A percentile compares a stretch with the other conserved stretches of the same genome.
Conservation (phyloP, 2,329 filamentous ascomycete species). For the Fusarium guadeloupense region DNA sequence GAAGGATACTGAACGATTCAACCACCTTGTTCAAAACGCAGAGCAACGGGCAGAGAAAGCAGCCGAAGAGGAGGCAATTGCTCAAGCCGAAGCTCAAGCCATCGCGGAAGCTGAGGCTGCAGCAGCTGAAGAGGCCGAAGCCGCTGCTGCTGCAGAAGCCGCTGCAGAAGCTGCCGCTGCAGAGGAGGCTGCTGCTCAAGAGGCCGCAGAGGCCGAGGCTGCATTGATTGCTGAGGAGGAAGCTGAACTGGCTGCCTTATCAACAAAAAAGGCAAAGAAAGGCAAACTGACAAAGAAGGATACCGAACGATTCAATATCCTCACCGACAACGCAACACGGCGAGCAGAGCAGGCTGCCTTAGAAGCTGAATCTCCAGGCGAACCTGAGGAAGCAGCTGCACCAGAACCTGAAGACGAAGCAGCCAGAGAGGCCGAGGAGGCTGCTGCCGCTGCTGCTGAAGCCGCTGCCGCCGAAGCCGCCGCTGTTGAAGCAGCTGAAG, state of each 20-base stretch:
- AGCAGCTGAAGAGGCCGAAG: conserved; percentile 23
- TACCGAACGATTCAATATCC: conserved; percentile 30
- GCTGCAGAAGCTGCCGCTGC: conserved; percentile 33
- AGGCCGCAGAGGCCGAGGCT: conserved; percentile 46
- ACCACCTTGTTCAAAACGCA: conserved; percentile 48
- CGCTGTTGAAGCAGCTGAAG: conserved; percentile 27
- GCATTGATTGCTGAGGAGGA: conserved; percentile 34
- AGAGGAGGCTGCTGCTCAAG: conserved; percentile 3
- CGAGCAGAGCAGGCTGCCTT: no score
- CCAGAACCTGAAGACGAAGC: no score
- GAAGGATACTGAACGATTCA: conserved; percentile 56
- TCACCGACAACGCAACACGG: no score
- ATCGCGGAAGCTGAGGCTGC: conserved; percentile 21
- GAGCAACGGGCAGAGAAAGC: conserved; percentile 40
- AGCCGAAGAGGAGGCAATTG: conserved; percentile 32
- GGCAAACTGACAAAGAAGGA: conserved; percentile 40
- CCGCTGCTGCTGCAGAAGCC: conserved; percentile 20
- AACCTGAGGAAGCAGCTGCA: no score
- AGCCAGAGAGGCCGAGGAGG: no score
- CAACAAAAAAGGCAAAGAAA: conserved; percentile 32
- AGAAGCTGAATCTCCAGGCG: no score
- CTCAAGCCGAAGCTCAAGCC: conserved; percentile 32
- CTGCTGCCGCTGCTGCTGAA: no score
- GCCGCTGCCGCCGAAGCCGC: conserved; percentile 20
- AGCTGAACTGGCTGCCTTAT: conserved; percentile 31